Evolutionary conservation across 148 eudicot genomes (phyloP).

Genomic region (Simmondsia chinensis): DNA sequence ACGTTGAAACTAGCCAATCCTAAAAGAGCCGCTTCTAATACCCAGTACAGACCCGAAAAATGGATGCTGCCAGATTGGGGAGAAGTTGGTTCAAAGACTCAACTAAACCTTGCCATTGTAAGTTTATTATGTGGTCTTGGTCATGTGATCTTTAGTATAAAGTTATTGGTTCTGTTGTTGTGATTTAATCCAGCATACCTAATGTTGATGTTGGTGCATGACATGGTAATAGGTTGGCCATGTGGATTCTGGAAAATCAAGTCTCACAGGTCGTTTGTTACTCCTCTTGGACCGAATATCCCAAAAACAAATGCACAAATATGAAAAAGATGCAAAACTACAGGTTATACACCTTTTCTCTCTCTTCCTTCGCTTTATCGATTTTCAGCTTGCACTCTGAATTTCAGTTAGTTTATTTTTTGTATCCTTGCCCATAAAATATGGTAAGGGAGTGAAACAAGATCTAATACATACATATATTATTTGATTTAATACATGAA

Average conservation of each 20-base stretch:
- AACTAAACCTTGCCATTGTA: constrained; percentile 95
- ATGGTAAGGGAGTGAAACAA: too few species aligned
- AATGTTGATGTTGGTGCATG: constrained; percentile 4
- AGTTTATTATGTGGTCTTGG: too few species aligned
- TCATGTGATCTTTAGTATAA: too few species aligned
- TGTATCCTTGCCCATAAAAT: too few species aligned
- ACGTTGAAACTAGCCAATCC: constrained; percentile 25
- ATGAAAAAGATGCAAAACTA: constrained; percentile 79
- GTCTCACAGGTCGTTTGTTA: constrained; percentile 87
- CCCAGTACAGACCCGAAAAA: constrained; percentile 66
- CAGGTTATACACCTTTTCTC: constrained; percentile 31
- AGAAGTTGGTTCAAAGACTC: constrained; percentile 35
- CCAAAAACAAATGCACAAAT: constrained; percentile 84
- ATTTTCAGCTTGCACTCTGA: too few species aligned
- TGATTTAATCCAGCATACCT: background rate
- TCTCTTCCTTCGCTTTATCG: too few species aligned
- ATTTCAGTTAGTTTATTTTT: too few species aligned
- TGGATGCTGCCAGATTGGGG: constrained; percentile 76
- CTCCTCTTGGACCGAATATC: constrained; percentile 80
- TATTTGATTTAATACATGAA: too few species aligned
- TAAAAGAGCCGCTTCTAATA: constrained; percentile 22
- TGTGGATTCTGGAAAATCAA: constrained; percentile 98
- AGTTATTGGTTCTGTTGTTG: background rate
- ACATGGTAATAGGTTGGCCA: constrained; percentile 69
- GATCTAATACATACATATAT: too few species aligned